Evolutionary conservation across 768 basidiomycete genomes (phyloP).

Genomic region (Mycena sanguinolenta): DNA sequence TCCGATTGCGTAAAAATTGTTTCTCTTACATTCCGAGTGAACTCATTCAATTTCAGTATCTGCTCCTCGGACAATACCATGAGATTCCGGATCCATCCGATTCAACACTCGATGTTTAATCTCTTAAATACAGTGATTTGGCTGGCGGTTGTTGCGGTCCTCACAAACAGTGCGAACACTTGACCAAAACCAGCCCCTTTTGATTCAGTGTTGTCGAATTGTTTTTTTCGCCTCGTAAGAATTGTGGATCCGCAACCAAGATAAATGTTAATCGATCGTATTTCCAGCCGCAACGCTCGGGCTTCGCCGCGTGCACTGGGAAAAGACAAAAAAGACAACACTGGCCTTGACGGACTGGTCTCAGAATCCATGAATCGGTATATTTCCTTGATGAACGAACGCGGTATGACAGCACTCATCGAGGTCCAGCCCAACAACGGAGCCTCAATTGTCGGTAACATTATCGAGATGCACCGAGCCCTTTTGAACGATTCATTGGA

Average conservation of each 20-base stretch:
- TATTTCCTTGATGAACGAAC: not conserved
- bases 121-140: conserved; percentile 27
- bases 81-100: not conserved
- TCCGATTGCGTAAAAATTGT: conserved; percentile 24
- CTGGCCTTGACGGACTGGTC: conserved; percentile 7
- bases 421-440: not conserved
- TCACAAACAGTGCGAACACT: conserved; percentile 27
- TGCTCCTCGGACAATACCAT: conserved; percentile 35
- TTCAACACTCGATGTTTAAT: not conserved
- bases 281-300: conserved; percentile 33
- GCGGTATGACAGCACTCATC: not conserved
- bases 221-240: conserved; percentile 37
- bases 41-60: conserved; percentile 27
- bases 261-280: not conserved
- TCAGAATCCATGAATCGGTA: conserved; percentile 16
- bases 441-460: conserved; percentile 25
- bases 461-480: conserved; percentile 32
- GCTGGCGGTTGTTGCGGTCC: conserved; percentile 33
- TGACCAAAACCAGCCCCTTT: not conserved
- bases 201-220: conserved; percentile 35
- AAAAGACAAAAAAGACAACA: conserved; percentile 1
- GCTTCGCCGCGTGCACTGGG: conserved; percentile 20
- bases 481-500: conserved; percentile 3
- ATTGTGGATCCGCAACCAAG: not conserved
- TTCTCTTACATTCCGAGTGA: not conserved